phyloP scores from a whole-genome alignment of 495 filamentous ascomycete species.

The Aspergillus biplanus region DNA sequence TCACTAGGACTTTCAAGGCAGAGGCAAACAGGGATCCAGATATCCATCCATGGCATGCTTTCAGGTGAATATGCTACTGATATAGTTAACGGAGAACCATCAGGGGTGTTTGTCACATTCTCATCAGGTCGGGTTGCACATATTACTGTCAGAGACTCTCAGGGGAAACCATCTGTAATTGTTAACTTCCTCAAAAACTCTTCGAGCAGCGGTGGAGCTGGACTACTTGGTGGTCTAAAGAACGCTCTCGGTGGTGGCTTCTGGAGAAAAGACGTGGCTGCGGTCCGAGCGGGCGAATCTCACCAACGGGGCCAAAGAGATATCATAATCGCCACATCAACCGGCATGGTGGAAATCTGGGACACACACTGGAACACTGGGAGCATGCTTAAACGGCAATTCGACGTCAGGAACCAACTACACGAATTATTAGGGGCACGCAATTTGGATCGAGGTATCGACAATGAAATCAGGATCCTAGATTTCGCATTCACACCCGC shows the following conservation, averaged over 20 bases:
- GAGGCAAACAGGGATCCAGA: conserved; percentile 76
- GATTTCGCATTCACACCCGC: conserved; percentile 39
- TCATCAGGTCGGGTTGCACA: conserved; percentile 86
- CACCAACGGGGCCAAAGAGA: conserved; percentile 81
- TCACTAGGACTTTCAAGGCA: conserved; percentile 75
- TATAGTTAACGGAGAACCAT: conserved; percentile 79
- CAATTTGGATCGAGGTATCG: conserved; percentile 32
- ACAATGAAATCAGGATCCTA: conserved; percentile 38
- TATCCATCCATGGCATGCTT: conserved; percentile 68
- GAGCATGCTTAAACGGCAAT: conserved; percentile 55
- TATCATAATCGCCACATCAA: conserved; percentile 73
- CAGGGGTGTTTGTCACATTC: conserved; percentile 81
- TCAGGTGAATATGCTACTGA: conserved; percentile 77
- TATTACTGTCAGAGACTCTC: conserved; percentile 78
- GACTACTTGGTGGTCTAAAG: conserved; percentile 77
- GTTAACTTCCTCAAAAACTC: conserved; percentile 72
- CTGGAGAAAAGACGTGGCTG: conserved; percentile 74
- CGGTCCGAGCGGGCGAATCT: conserved; percentile 69
- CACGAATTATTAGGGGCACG: conserved; percentile 25
- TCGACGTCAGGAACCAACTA: conserved; percentile 52
- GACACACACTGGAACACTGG: conserved; percentile 82
- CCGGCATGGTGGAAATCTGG: conserved; percentile 80
- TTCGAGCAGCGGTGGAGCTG: conserved; percentile 47
- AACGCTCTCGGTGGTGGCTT: conserved; percentile 67
- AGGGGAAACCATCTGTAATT: conserved; percentile 79